Evolutionary conservation across 176 grass and related monocot genomes (phyloP).

Genomic region (Cenchrus americanus): DNA sequence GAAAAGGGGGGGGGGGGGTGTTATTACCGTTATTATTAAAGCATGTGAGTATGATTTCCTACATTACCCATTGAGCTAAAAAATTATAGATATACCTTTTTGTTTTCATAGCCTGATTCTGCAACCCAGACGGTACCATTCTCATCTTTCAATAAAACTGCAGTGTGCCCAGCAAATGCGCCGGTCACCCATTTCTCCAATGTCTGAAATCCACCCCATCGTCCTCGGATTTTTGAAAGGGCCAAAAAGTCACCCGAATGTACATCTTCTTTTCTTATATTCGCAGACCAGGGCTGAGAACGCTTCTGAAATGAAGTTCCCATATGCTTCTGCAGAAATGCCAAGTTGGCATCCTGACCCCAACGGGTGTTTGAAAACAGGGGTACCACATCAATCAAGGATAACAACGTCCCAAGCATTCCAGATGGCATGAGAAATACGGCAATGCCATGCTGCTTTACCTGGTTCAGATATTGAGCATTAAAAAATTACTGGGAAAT

Average conservation of each 20-base stretch:
- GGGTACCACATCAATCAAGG: constrained; percentile 85
- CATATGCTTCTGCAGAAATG: constrained; percentile 92
- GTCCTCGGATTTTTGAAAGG: constrained; percentile 88
- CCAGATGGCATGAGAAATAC: constrained; percentile 96
- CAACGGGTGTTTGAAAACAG: constrained; percentile 91
- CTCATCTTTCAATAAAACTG: constrained; percentile 90
- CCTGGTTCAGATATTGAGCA: constrained; percentile 45
- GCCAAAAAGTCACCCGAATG: constrained; percentile 93
- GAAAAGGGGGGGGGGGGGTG: too few species aligned
- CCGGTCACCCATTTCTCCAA: constrained; percentile 99
- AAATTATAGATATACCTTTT: constrained; percentile 57
- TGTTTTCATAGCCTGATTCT: constrained; percentile 94
- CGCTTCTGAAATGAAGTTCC: constrained; percentile 81
- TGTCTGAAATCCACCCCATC: constrained; percentile 97
- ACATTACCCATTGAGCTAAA: background rate
- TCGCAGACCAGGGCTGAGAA: constrained; percentile 61
- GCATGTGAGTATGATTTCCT: background rate
- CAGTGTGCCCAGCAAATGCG: constrained; percentile 96
- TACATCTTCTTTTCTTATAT: constrained; percentile 71
- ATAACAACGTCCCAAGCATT: constrained; percentile 89
- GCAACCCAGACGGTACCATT: constrained; percentile 86
- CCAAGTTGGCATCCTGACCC: constrained; percentile 95
- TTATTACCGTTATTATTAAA: background rate
- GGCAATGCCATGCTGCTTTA: constrained; percentile 91
- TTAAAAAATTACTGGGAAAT: constrained; percentile 39